phyloP scores from a whole-genome alignment of 1,284 basidiomycete genomes.

The Thelephora terrestris region DNA sequence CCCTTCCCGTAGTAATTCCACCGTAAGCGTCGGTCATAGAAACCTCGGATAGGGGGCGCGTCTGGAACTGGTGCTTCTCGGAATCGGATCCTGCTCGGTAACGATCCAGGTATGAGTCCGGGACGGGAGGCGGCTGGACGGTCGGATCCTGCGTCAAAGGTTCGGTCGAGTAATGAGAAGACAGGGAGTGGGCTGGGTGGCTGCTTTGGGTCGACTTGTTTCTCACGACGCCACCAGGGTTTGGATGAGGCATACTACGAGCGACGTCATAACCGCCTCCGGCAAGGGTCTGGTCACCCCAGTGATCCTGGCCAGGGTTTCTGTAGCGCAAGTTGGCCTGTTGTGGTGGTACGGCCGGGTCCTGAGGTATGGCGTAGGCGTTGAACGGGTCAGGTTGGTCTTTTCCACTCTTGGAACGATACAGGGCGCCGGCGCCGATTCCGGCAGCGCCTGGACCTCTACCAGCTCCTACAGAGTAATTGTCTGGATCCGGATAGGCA shows the following conservation, averaged over 20 bases:
- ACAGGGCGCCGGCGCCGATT: slow-evolving; percentile 21
- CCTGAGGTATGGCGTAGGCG: slow-evolving; percentile 20
- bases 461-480: slow-evolving; percentile 21
- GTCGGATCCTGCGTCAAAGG: not conserved
- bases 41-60: slow-evolving; percentile 16
- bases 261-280: slow-evolving; percentile 5
- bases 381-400: slow-evolving; percentile 22
- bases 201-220: slow-evolving; percentile 3
- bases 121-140: not conserved
- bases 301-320: slow-evolving; percentile 13
- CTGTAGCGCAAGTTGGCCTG: slow-evolving; percentile 8
- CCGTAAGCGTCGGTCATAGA: slow-evolving; percentile 23
- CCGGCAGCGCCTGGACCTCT: slow-evolving; percentile 19
- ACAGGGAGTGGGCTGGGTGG: slow-evolving; percentile 7
- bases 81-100: not conserved
- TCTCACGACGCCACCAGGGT: not conserved
- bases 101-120: slow-evolving; percentile 1
- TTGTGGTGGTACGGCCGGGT: slow-evolving; percentile 4
- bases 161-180: not conserved
- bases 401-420: slow-evolving; percentile 17
- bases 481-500: slow-evolving; percentile 24
- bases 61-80: slow-evolving; percentile 6
- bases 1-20: slow-evolving; percentile 9
- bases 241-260: not conserved
- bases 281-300: not conserved